Evolutionary conservation across 768 basidiomycete genomes (phyloP).

Genomic region (Psilocybe cubensis): DNA sequence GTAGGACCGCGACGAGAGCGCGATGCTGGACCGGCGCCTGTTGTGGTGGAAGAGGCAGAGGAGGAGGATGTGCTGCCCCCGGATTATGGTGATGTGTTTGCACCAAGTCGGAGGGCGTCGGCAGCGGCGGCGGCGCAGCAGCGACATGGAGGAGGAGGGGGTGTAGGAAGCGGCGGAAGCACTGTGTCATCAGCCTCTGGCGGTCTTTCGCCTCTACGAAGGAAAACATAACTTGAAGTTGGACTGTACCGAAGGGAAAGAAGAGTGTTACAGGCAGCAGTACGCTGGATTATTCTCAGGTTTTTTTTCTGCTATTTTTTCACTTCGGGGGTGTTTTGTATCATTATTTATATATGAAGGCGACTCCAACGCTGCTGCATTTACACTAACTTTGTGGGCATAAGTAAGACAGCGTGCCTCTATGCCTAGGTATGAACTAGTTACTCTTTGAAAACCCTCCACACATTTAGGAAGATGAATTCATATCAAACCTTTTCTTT

Average conservation of each 20-base stretch:
- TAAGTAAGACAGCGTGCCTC: no score
- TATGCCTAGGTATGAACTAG: no score
- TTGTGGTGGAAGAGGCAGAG: constrained; percentile 15
- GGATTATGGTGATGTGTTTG: constrained; percentile 32
- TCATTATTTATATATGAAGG: no score
- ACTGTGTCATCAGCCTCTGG: not conserved
- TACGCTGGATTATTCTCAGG: no score
- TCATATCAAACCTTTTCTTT: no score
- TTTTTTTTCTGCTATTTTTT: no score
- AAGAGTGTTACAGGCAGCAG: no score
- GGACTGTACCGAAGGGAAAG: not conserved
- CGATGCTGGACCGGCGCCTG: constrained; percentile 26
- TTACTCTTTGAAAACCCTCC: no score
- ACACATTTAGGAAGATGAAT: no score
- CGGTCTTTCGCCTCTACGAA: not conserved
- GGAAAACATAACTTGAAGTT: not conserved
- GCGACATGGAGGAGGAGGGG: not conserved
- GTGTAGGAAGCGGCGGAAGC: not conserved
- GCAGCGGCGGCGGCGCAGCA: not conserved
- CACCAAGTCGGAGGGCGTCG: not conserved
- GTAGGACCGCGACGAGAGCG: constrained; percentile 20
- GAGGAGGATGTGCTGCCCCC: constrained; percentile 29
- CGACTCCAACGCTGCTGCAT: no score
- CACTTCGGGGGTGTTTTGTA: no score
- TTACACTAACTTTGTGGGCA: no score